Evolutionary conservation across 2,329 filamentous ascomycete genomes (phyloP).

Genomic region (Akanthomyces lecanii): DNA sequence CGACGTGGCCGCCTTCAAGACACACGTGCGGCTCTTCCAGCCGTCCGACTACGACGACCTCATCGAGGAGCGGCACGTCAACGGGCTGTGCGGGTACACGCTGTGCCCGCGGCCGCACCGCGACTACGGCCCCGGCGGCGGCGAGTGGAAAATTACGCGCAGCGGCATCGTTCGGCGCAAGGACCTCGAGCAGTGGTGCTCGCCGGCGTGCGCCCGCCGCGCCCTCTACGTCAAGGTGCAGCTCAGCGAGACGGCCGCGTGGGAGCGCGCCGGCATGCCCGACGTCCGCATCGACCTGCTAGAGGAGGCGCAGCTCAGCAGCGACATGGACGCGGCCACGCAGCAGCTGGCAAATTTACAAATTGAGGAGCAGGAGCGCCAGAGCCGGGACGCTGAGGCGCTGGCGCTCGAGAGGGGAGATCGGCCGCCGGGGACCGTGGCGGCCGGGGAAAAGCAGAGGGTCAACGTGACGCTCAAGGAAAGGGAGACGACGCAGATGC

Average conservation of each 20-base stretch:
- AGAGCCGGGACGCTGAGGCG: slow-evolving; percentile 36
- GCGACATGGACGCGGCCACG: slow-evolving; percentile 36
- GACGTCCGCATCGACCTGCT: slow-evolving; percentile 58
- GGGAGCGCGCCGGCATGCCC: slow-evolving; percentile 65
- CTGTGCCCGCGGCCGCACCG: slow-evolving; percentile 67
- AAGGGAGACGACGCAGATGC: slow-evolving; percentile 41
- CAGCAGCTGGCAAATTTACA: slow-evolving; percentile 39
- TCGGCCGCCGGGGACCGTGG: slow-evolving; percentile 17
- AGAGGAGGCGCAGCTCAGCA: slow-evolving; percentile 56
- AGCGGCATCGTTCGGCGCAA: slow-evolving; percentile 62
- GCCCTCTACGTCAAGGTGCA: slow-evolving; percentile 87
- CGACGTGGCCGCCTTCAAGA: slow-evolving; percentile 63
- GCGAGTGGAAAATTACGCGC: slow-evolving; percentile 64
- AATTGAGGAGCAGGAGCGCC: slow-evolving; percentile 41
- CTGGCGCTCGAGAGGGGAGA: slow-evolving; percentile 50
- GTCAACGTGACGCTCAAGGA: slow-evolving; percentile 50
- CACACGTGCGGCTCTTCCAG: slow-evolving; percentile 68
- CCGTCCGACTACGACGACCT: slow-evolving; percentile 86
- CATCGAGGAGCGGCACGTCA: slow-evolving; percentile 82
- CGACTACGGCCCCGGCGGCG: slow-evolving; percentile 50
- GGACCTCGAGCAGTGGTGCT: slow-evolving; percentile 84
- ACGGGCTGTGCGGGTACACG: slow-evolving; percentile 75
- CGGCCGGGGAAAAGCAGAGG: slow-evolving; percentile 24
- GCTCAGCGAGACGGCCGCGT: slow-evolving; percentile 77
- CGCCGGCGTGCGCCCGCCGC: slow-evolving; percentile 68